A percentile compares a stretch with the other conserved stretches of the same genome.
Conservation (phyloP, 495 filamentous ascomycete genomes). For the Podospora bellae-mahoneyi region DNA sequence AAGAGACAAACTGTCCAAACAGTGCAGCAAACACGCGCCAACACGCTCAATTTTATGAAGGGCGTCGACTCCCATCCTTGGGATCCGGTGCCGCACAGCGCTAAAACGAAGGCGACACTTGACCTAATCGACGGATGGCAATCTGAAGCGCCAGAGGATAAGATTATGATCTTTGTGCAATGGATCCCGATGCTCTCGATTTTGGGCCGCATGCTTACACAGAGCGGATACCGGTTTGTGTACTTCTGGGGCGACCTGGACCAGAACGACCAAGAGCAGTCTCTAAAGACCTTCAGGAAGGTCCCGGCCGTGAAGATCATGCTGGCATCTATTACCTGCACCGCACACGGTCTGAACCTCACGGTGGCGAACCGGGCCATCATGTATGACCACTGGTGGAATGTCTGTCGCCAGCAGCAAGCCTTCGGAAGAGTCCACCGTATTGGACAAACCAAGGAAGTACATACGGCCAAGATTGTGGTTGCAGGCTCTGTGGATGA, state of each 20-base stretch:
- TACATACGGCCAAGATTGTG: constrained; percentile 52
- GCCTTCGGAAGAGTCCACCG: constrained; percentile 63
- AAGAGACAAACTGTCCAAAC: neutral
- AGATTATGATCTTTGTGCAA: constrained; percentile 39
- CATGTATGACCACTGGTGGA: constrained; percentile 44
- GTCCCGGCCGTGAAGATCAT: constrained; percentile 28
- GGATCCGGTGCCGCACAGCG: constrained; percentile 24
- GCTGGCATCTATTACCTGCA: constrained; percentile 36
- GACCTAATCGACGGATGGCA: constrained; percentile 33
- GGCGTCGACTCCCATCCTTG: constrained; percentile 14
- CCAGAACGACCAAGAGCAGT: constrained; percentile 13
- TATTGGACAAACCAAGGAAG: constrained; percentile 57
- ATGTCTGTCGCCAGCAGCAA: constrained; percentile 38
- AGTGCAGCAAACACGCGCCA: constrained; percentile 2
- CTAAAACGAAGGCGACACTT: constrained; percentile 33
- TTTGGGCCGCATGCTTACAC: constrained; percentile 33
- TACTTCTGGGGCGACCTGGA: constrained; percentile 29
- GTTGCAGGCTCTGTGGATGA: constrained; percentile 52
- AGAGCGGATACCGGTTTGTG: constrained; percentile 23
- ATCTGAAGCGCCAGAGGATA: constrained; percentile 37
- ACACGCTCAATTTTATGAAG: constrained; percentile 10
- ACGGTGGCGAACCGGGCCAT: constrained; percentile 42
- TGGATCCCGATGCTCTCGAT: constrained; percentile 33
- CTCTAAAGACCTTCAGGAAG: constrained; percentile 24
- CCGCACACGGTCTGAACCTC: constrained; percentile 36